A percentile compares a stretch with the other conserved stretches of the same genome.
Conservation (phyloP, 2,329 filamentous ascomycete genomes). For the Parafenestella ontariensis region DNA sequence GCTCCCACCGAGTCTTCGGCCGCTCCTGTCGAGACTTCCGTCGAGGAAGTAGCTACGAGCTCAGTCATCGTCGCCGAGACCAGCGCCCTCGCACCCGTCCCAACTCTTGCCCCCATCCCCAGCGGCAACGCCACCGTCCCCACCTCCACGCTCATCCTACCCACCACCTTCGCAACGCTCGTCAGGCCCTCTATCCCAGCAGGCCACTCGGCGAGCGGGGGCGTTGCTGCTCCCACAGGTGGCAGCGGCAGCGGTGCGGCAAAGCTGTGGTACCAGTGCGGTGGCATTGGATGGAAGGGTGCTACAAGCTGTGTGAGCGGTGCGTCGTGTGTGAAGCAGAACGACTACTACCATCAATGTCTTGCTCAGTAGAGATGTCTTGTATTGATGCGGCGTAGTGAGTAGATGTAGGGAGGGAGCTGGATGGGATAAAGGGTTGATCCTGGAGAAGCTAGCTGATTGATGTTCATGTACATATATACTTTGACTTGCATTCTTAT, state of each 20-base stretch:
- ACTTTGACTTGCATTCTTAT: background rate
- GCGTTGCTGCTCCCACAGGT: conserved; percentile 12
- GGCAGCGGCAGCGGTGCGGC: conserved; percentile 32
- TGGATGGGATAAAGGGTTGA: too few species aligned
- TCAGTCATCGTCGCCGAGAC: conserved; percentile 4
- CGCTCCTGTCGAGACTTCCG: background rate
- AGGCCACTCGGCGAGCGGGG: background rate
- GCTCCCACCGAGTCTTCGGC: background rate
- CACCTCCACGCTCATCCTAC: background rate
- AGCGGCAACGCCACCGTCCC: conserved; percentile 8
- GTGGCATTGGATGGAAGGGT: conserved; percentile 51
- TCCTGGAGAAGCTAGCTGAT: background rate
- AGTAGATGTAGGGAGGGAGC: background rate
- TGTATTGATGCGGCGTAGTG: background rate
- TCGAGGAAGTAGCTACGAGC: background rate
- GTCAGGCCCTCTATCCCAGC: conserved; percentile 4
- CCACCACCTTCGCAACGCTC: conserved; percentile 16
- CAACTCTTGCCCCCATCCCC: conserved; percentile 2
- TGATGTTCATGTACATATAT: background rate
- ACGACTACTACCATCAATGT: conserved; percentile 55
- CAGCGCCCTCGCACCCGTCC: conserved; percentile 4
- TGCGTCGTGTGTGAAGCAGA: conserved; percentile 43
- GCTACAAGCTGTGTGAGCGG: conserved; percentile 48
- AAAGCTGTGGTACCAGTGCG: conserved; percentile 27
- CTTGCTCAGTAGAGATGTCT: background rate